Conservation (phyloP, 2,329 filamentous ascomycete genomes). For the Colletotrichum aenigma region DNA sequence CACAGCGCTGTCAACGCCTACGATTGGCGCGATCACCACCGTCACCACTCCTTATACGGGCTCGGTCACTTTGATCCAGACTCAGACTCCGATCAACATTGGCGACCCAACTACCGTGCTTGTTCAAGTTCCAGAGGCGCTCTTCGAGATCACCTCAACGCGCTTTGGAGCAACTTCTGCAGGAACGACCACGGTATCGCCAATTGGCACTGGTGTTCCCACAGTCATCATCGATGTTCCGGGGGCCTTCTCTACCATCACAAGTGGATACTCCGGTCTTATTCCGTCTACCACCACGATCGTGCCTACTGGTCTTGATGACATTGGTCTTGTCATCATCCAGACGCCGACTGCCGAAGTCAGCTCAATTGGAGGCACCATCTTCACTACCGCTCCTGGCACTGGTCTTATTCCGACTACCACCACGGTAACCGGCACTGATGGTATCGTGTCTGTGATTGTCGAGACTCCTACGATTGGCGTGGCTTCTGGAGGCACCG, state of each 20-base stretch:
- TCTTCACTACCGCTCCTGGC: background rate
- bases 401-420: background rate
- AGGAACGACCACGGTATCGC: background rate
- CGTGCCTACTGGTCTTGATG: background rate
- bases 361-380: background rate
- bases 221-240: conserved; percentile 7
- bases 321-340: background rate
- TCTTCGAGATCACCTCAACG: background rate
- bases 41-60: background rate
- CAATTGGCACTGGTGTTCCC: background rate
- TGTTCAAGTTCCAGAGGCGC: background rate
- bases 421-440: background rate
- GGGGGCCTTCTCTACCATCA: background rate
- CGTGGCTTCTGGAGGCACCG: background rate
- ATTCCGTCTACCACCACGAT: background rate
- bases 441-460: background rate
- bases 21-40: background rate
- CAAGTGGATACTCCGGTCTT: conserved; percentile 3
- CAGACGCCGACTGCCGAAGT: background rate
- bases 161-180: conserved; percentile 7
- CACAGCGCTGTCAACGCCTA: background rate
- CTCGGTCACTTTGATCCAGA: background rate
- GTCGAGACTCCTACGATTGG: background rate
- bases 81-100: background rate
- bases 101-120: conserved; percentile 1